These are phyloP conservation scores for Urostyla sp. DNA, from an alignment of 73 alveolate genomes.

Conservation along the genomic window DNA sequence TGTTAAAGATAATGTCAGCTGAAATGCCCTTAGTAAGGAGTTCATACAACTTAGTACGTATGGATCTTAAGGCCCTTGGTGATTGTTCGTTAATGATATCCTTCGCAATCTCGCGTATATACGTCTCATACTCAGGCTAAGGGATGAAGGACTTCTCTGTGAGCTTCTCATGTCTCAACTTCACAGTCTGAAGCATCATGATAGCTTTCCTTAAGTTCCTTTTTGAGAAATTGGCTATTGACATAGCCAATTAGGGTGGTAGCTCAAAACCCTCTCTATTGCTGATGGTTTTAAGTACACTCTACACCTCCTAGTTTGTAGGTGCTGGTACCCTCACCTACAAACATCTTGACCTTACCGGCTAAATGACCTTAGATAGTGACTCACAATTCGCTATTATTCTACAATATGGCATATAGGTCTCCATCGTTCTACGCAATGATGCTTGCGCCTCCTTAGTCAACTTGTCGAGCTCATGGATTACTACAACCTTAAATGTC, in stretches of 20 bases:
- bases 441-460: conserved; percentile 97
- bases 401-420: conserved; percentile 95
- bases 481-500: conserved; percentile 92
- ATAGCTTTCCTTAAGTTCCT: conserved; percentile 90
- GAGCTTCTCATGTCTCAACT: conserved; percentile 24
- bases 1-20: conserved; percentile 73
- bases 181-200: conserved; percentile 71
- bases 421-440: conserved; percentile 98
- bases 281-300: conserved; percentile 71
- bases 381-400: conserved; percentile 88
- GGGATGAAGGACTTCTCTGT: conserved; percentile 45
- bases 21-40: conserved; percentile 78
- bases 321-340: conserved; percentile 96
- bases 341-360: conserved; percentile 95
- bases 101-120: conserved; percentile 58
- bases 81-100: conserved; percentile 55
- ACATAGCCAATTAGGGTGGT: conserved; percentile 60
- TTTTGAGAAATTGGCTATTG: conserved; percentile 72
- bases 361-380: conserved; percentile 90
- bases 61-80: conserved; percentile 66
- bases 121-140: conserved; percentile 67
- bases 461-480: conserved; percentile 94
- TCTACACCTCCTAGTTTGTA: conserved; percentile 68
- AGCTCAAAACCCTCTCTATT: conserved; percentile 73
- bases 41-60: conserved; percentile 77